Evolutionary conservation across 169 alveolate species (phyloP).

Genomic region (Amoebophrya sp.): DNA sequence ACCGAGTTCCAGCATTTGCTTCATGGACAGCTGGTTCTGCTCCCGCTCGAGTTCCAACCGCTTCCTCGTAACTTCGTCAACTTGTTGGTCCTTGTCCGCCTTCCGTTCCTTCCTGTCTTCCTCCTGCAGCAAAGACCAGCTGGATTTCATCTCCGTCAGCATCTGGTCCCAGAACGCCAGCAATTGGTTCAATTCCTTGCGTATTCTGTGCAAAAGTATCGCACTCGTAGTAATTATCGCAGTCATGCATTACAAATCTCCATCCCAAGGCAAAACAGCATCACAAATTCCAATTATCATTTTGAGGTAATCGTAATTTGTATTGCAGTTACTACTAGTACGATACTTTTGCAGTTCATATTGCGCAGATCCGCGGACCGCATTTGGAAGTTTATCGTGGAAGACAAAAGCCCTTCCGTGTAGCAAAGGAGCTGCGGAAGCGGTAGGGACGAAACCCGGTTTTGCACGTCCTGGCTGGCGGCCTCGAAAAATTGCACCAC

Average conservation of each 20-base stretch:
- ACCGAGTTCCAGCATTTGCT: background rate
- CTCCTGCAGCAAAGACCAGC: background rate
- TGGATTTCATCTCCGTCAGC: background rate
- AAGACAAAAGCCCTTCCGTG: background rate
- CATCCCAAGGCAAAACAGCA: no score
- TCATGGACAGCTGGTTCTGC: background rate
- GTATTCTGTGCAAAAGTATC: no score
- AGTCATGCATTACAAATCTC: no score
- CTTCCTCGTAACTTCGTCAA: background rate
- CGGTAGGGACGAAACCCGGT: background rate
- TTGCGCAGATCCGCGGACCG: background rate
- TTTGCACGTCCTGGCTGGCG: background rate
- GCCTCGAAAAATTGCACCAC: background rate
- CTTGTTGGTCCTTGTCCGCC: background rate
- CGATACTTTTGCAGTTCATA: no score
- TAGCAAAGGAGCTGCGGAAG: background rate
- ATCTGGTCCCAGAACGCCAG: background rate
- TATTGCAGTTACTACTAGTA: no score
- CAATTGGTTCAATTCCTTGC: background rate
- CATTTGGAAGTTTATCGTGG: background rate
- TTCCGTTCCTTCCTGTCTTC: background rate
- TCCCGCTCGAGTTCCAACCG: background rate
- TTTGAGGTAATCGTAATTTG: no score
- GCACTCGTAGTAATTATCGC: no score
- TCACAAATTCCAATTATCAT: no score